Percentiles rank a stretch among this genome's conserved stretches.
Evolutionary conservation across 225 moss, liverwort and hornwort genomes (phyloP).

Genomic region (Pleurozium schreberi): DNA sequence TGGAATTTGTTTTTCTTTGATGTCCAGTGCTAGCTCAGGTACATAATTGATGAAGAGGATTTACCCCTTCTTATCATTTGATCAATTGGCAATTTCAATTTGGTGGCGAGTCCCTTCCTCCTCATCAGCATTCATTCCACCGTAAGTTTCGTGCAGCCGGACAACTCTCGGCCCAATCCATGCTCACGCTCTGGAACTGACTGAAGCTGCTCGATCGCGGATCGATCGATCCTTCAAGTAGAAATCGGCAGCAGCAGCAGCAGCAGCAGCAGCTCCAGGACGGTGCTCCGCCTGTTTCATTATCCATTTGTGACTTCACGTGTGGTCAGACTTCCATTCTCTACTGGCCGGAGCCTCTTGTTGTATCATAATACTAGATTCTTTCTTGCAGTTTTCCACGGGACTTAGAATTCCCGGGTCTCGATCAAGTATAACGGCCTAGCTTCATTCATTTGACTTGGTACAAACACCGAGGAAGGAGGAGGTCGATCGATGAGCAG

Average conservation of each 20-base stretch:
- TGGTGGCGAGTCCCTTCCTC: neutral
- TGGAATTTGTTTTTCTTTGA: neutral
- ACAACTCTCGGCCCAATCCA: neutral
- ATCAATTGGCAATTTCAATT: neutral
- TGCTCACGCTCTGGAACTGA: neutral
- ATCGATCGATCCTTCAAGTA: neutral
- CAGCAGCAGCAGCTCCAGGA: neutral
- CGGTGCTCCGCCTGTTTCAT: neutral
- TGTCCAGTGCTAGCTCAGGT: no score
- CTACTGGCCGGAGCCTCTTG: neutral
- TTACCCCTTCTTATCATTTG: no score
- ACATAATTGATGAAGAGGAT: neutral
- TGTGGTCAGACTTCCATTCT: neutral
- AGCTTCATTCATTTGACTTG: neutral
- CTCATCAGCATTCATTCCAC: neutral
- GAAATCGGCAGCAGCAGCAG: neutral
- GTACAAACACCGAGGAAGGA: neutral
- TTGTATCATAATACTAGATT: neutral
- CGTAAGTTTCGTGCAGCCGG: neutral
- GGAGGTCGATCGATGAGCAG: neutral
- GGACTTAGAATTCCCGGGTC: neutral
- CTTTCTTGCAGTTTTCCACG: neutral
- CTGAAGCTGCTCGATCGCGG: neutral
- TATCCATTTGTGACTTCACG: neutral
- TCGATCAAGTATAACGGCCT: neutral